phyloP scores from a whole-genome alignment of 1,284 basidiomycete species.

The Grifola frondosa region DNA sequence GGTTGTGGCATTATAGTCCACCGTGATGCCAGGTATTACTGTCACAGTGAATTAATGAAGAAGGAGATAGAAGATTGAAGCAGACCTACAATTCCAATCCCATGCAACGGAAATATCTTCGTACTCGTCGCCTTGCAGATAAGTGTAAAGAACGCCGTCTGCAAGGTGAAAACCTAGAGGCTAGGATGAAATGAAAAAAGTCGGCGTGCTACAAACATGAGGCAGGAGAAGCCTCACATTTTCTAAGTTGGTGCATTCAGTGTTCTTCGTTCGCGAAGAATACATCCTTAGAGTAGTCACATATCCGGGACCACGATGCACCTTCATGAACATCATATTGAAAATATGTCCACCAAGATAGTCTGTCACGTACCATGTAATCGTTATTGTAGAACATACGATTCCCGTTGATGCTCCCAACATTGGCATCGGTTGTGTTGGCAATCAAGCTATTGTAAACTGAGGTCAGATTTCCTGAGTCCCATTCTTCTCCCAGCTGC shows the following conservation, averaged over 20 bases:
- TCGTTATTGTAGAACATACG: conserved; percentile 67
- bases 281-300: conserved; percentile 66
- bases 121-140: conserved; percentile 64
- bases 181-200: too few relatives aligned
- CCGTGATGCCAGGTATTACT: conserved; percentile 64
- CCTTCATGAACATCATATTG: conserved; percentile 33
- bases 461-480: conserved; percentile 41
- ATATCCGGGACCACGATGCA: conserved; percentile 58
- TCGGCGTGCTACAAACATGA: too few relatives aligned
- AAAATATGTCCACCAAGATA: not conserved
- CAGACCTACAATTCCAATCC: conserved; percentile 62
- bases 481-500: conserved; percentile 53
- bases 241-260: conserved; percentile 64
- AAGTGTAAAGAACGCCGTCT: conserved; percentile 64
- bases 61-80: not conserved
- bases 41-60: not conserved
- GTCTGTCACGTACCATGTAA: conserved; percentile 51
- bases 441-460: conserved; percentile 41
- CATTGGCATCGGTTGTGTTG: conserved; percentile 49
- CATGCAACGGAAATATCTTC: conserved; percentile 65
- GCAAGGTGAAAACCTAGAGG: conserved; percentile 66
- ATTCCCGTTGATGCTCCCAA: conserved; percentile 57
- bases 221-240: conserved; percentile 43
- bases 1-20: conserved; percentile 54
- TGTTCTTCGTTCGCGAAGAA: conserved; percentile 59